Base-by-base conservation (phyloP, 2,329 filamentous ascomycete genomes). In the Neoarthrinium moseri region DNA sequence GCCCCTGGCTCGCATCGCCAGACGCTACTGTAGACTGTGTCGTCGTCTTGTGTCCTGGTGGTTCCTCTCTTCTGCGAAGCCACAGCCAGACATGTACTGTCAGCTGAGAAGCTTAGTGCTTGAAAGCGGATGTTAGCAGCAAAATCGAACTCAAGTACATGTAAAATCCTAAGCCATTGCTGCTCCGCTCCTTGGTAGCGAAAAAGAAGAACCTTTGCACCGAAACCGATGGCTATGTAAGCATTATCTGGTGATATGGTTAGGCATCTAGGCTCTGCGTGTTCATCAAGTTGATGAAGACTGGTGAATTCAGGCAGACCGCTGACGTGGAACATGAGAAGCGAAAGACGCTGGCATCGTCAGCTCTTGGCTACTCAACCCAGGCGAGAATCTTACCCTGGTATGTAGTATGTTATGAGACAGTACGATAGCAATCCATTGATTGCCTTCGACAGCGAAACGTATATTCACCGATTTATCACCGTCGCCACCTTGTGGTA, bases 81-180 rank as follows among this genome's bases (percentile, higher is more conserved):
- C 7, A 46, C 44, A 6, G 26, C 47, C 5, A 47, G 6, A 23
- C 44, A 47, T n/a, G 47, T 43, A 23, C 44, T 47, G 32, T 47
- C 44, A 10, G 20, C 47, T 15, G 44, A 23, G 17, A 49, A 47
- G 39, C 26, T 39, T 23, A 35, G 10, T 7, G 32, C 32, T 15
- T 35, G 15, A 17, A 10, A 35, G 10, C 32, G 32, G 29, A 20
- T 33, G 13, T 33, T 34, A 8, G 40, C 23, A 17, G 46, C 33
- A 15, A 18, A 33, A 24, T 33, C 29, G 10, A 48, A 26, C 23
- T 48, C 46, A 20, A 24, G 46, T 7, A 48, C 34, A 40, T 34
- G 32, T 15, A 35, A 17, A 7, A 17, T 34, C n/a, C 46, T 33
- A 24, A 40, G 15, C 41, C 46, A 45, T 15, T 35, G 32, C 32